Percentiles rank a stretch among this genome's conserved stretches.
phyloP scores from a whole-genome alignment of 805 yeast species.

The Kluyveromyces lactis region DNA sequence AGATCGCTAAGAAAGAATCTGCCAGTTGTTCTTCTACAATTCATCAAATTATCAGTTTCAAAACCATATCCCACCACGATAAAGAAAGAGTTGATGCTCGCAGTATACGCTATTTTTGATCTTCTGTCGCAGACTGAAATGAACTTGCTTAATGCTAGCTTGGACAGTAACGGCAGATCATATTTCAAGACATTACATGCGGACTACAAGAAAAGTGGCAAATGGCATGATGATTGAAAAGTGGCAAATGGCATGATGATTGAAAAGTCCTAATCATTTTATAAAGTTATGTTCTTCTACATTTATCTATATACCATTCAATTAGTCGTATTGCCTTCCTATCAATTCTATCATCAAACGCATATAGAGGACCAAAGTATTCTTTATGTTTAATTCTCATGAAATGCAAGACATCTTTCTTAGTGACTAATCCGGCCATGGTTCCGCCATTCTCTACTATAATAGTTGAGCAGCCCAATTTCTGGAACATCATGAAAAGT shows the following conservation, averaged over 20 bases:
- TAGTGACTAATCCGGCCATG: constrained; percentile 68
- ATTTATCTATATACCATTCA: constrained; percentile 3
- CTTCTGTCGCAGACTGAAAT: constrained; percentile 62
- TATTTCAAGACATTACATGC: constrained; percentile 60
- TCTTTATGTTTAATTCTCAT: constrained; percentile 33
- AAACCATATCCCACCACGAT: constrained; percentile 39
- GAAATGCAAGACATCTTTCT: constrained; percentile 72
- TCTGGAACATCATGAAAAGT: constrained; percentile 59
- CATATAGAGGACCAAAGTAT: constrained; percentile 21
- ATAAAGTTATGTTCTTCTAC: constrained; percentile 1
- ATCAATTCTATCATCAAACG: constrained; percentile 17
- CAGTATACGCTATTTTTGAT: constrained; percentile 59
- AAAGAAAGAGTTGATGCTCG: constrained; percentile 43
- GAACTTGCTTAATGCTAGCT: constrained; percentile 47
- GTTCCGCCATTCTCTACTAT: constrained; percentile 55
- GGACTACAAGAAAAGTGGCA: constrained; percentile 69
- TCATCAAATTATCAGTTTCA: constrained; percentile 45
- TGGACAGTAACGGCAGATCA: constrained; percentile 63
- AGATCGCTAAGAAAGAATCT: constrained; percentile 55
- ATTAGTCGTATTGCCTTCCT: constrained; percentile 7
- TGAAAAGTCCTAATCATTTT: constrained; percentile 23
- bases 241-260: constrained; percentile 53
- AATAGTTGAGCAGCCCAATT: constrained; percentile 72
- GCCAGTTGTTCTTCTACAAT: constrained; percentile 51
- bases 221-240: constrained; percentile 61